Evolutionary conservation across 2,329 filamentous ascomycete genomes (phyloP).

Genomic region (Ceratocystis harringtonii): DNA sequence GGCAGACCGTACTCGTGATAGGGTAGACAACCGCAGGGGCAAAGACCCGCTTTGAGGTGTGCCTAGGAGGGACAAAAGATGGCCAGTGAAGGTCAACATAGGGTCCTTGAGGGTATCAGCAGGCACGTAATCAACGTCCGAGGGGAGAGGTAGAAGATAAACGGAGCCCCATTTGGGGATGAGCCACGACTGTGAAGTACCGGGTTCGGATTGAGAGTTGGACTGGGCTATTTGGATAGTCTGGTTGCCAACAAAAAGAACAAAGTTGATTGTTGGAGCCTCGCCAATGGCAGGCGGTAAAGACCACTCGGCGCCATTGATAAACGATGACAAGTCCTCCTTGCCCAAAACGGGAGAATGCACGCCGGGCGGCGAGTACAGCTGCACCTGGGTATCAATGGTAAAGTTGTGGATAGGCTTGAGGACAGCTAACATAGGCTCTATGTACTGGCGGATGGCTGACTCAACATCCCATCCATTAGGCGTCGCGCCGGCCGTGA

Average conservation of each 20-base stretch:
- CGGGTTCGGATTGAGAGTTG: constrained; percentile 13
- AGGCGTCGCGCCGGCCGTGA: constrained; percentile 62
- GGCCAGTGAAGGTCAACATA: constrained; percentile 78
- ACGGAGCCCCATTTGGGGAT: constrained; percentile 87
- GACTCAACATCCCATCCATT: constrained; percentile 84
- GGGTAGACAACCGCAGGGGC: constrained; percentile 67
- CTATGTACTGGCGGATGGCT: constrained; percentile 66
- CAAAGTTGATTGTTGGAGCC: constrained; percentile 90
- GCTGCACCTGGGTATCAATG: constrained; percentile 87
- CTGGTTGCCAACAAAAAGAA: constrained; percentile 72
- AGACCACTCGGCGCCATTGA: constrained; percentile 97
- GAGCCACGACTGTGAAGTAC: constrained; percentile 57
- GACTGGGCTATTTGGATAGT: constrained; percentile 42
- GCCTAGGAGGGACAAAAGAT: constrained; percentile 76
- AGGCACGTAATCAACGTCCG: constrained; percentile 38
- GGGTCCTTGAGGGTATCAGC: constrained; percentile 57
- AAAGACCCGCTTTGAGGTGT: constrained; percentile 71
- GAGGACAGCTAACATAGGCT: constrained; percentile 65
- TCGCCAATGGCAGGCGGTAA: constrained; percentile 83
- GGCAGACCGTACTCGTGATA: constrained; percentile 72
- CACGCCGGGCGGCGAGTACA: constrained; percentile 64
- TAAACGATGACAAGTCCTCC: constrained; percentile 82
- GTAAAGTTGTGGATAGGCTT: constrained; percentile 85
- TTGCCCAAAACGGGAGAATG: constrained; percentile 54
- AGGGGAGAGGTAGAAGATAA: constrained; percentile 38